Evolutionary conservation across 2,329 filamentous ascomycete species (phyloP).

Genomic region (Clonostachys sp.): DNA sequence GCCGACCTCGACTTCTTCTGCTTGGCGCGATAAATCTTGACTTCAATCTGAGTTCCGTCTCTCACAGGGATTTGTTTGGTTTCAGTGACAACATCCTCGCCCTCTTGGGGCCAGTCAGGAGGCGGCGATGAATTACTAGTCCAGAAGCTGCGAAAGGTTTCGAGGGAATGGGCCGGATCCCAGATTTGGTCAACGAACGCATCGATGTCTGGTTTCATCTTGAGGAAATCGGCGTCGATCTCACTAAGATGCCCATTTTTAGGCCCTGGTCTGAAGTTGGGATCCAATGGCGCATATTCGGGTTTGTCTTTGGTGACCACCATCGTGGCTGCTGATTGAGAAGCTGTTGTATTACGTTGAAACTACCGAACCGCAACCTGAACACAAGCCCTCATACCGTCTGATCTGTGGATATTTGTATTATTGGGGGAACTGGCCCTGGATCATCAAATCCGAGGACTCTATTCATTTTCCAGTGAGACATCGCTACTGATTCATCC

Average conservation of each 20-base stretch:
- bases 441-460: too few relatives aligned
- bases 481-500: too few relatives aligned
- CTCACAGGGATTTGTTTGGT: conserved; percentile 18
- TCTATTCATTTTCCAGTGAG: too few relatives aligned
- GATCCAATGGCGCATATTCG: conserved; percentile 17
- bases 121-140: conserved; percentile 14
- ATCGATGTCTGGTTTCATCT: conserved; percentile 15
- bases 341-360: too few relatives aligned
- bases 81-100: conserved; percentile 22
- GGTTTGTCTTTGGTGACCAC: conserved; percentile 15
- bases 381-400: too few relatives aligned
- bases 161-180: conserved; percentile 15
- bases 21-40: conserved; percentile 23
- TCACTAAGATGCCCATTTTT: conserved; percentile 25
- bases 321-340: conserved; percentile 5
- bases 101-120: conserved; percentile 20
- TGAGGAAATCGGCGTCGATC: conserved; percentile 21
- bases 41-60: conserved; percentile 23
- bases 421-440: too few relatives aligned
- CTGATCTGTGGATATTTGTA: too few relatives aligned
- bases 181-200: conserved; percentile 17
- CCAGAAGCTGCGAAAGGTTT: conserved; percentile 18
- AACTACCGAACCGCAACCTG: too few relatives aligned
- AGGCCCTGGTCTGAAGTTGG: conserved; percentile 22
- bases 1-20: conserved; percentile 14